Base-by-base conservation (phyloP, 2,329 filamentous ascomycete genomes). In the Beauveria medogensis region DNA sequence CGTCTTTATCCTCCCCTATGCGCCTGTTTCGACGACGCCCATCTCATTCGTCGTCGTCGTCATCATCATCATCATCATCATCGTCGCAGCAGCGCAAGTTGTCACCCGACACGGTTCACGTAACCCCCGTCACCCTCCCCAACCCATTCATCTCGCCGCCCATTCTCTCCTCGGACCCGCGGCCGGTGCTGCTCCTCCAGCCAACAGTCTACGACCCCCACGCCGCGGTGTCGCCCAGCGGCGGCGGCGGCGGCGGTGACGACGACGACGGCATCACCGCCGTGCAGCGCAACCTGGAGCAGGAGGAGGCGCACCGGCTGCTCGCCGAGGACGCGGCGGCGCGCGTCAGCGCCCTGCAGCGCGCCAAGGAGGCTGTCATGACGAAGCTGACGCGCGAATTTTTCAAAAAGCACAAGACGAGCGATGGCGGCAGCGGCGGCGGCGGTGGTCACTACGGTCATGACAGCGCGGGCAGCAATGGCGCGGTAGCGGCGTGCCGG, bases 341-440 rank as follows among this genome's bases (percentile, higher is more conserved):
- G 59, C 78, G 84, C 60, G 75, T 76, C 5, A 80, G 76, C 65
- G 82, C 83, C 10, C 73, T 88, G 55, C 77, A 78, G 67, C 80
- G 81, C 62, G 85, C 84, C 40, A 84, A 82, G 68, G 82, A 84
- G 64, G 81, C 82, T 0, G 83, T 88, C 14, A 73, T 87, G 59
- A 78, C 75, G 63, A 85, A 85, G 66, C 77, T 87, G 55, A 80
- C 77, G 66, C 77, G 77, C 60, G 81, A 86, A 68, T 85, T 74
- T 62, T 73, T 67, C 61, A 73, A 69, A 62, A 72, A 70, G 59
- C 68, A 68, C 48, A 68, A 69, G 26, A 67, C 70, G 3, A 48
- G n/a, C n/a, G 30, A 8, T 43, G 28, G 41, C 18, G n/a, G 3
- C 18, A 14, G 3, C 9, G 18, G 26, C 5, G 8, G 28, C 10